These are phyloP conservation scores for Zymoseptoria crescenta DNA, from an alignment of 2,329 filamentous ascomycete species.

Conservation along the genomic window DNA sequence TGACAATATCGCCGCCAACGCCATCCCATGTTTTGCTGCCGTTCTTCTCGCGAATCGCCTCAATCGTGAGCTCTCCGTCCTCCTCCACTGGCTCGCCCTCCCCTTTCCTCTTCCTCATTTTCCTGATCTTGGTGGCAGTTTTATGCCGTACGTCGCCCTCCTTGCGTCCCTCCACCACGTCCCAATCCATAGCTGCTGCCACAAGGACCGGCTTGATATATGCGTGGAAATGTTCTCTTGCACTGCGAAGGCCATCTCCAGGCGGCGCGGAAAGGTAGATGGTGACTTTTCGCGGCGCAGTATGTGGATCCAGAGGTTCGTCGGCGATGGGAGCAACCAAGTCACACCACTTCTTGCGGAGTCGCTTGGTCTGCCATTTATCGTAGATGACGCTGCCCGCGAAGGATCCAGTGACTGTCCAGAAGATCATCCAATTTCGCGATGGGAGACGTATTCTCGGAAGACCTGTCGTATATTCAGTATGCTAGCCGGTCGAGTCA, in stretches of 20 bases:
- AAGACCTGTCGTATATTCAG: conserved; percentile 49
- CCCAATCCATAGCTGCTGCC: conserved; percentile 86
- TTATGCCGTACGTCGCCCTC: conserved; percentile 89
- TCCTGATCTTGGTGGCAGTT: conserved; percentile 77
- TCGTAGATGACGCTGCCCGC: conserved; percentile 82
- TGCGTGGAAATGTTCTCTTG: conserved; percentile 93
- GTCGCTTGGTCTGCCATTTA: conserved; percentile 76
- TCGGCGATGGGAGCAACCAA: conserved; percentile 76
- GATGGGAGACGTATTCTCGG: conserved; percentile 70
- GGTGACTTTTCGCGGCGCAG: conserved; percentile 75
- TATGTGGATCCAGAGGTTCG: conserved; percentile 63
- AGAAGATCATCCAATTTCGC: conserved; percentile 96
- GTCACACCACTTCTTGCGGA: conserved; percentile 78
- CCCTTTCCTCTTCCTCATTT: conserved; percentile 51
- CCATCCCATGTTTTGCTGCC: conserved; percentile 66
- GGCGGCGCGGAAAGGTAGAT: conserved; percentile 81
- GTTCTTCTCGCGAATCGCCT: conserved; percentile 55
- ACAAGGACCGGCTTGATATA: conserved; percentile 92
- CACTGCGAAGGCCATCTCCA: conserved; percentile 70
- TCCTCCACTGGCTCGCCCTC: conserved; percentile 43
- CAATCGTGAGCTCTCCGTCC: conserved; percentile 50
- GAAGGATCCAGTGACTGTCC: conserved; percentile 68
- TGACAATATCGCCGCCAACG: conserved; percentile 72
- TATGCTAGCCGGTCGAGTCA: neutral
- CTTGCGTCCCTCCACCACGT: conserved; percentile 83